Percentiles rank a stretch among this genome's conserved stretches.
Evolutionary conservation across 2,329 filamentous ascomycete species (phyloP).

Genomic region (Beauveria varroae): DNA sequence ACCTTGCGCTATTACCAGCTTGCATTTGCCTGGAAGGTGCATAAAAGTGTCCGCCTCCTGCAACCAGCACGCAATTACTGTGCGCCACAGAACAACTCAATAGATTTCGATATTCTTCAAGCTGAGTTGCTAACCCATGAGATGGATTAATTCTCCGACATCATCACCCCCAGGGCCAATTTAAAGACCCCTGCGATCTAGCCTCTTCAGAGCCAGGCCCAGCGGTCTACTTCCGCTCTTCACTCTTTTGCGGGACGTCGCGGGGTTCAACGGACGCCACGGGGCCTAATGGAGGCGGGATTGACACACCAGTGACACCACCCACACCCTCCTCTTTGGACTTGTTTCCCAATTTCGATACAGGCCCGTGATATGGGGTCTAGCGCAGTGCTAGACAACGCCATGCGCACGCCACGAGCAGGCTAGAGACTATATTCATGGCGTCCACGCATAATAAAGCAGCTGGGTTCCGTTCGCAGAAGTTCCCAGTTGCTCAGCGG

Average conservation of each 20-base stretch:
- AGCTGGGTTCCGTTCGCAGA: background rate
- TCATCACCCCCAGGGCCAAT: background rate
- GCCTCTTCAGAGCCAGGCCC: background rate
- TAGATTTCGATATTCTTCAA: background rate
- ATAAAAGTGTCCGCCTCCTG: background rate
- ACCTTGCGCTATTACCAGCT: background rate
- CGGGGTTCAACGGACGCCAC: background rate
- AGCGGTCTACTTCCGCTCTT: background rate
- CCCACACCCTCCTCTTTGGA: background rate
- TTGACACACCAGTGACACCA: background rate
- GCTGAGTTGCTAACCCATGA: background rate
- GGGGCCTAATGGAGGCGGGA: background rate
- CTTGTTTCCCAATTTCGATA: slow-evolving; percentile 8
- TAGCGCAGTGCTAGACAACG: background rate
- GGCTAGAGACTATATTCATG: background rate
- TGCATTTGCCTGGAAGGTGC: too few relatives aligned
- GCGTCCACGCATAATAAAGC: background rate
- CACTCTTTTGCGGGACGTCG: background rate
- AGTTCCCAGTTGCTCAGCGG: background rate
- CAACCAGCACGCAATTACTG: background rate
- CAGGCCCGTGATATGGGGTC: slow-evolving; percentile 7
- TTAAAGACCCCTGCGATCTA: background rate
- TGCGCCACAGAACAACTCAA: background rate
- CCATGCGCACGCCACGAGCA: background rate
- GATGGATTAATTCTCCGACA: background rate